Base-by-base conservation (phyloP, 768 basidiomycete genomes). In the Mycena galericulata region DNA sequence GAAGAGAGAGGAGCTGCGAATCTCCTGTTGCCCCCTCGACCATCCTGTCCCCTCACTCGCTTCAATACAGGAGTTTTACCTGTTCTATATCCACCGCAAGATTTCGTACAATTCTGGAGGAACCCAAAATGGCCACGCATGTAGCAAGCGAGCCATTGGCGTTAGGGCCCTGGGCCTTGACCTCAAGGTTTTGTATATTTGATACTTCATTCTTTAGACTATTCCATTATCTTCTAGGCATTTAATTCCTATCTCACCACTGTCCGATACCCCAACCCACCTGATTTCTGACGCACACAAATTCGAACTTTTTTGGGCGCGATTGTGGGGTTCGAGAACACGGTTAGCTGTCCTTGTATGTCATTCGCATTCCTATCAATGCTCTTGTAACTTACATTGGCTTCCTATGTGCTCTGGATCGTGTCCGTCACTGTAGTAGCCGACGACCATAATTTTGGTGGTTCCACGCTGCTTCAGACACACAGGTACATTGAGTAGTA, bases 341-440 rank as follows among this genome's bases (percentile, higher is more conserved):
- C n/a, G 43, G 15, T 45, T 45, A 45, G 43, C 43, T 45, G n/a
- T 45, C 43, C 43, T 22, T 20, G 43, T 22, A 29, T 27, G 26
- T 49, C 27, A 49, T 49, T 27, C 29, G 47, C 47, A n/a, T 49
- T 49, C 26, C 24, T 49, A 49, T 49, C 24, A 49, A 49, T 49
- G 24, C 24, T 49, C 24, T 49, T 49, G 24, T 26, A 49, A 49
- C 47, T 49, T 49, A 49, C 29, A 6, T 49, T 49, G 47, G 26
- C 47, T 49, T 49, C 47, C 47, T 49, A 49, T 49, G 47, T 49
- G 47, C 26, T 49, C 47, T 49, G 47, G 47, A 49, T 26, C 29
- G 26, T 49, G 47, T 49, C 27, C 27, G 47, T 49, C 47, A 29
- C 26, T 49, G 47, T 49, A 26, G 47, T 49, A 49, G 47, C 47